Conservation (phyloP, 2,329 filamentous ascomycete genomes). For the Pezicula carpinea region DNA sequence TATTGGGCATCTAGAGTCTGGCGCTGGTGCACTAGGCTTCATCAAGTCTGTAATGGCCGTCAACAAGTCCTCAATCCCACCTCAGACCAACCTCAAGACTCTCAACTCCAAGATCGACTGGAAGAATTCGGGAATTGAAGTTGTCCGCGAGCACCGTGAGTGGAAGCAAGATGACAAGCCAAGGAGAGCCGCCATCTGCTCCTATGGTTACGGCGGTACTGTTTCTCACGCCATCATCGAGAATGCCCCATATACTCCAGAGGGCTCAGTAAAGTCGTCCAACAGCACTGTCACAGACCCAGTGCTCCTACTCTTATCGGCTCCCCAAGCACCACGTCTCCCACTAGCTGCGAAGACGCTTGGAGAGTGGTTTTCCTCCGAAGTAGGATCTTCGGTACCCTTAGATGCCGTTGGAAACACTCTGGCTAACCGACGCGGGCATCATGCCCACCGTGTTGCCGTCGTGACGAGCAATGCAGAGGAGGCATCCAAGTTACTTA, state of each 20-base stretch:
- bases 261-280: neutral
- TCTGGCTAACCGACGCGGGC: constrained; percentile 27
- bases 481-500: neutral
- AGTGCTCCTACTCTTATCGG: constrained; percentile 24
- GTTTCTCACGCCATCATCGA: constrained; percentile 32
- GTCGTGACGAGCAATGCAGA: constrained; percentile 17
- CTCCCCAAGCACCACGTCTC: constrained; percentile 29
- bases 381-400: no score
- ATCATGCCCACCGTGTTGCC: constrained; percentile 27
- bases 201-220: constrained; percentile 31
- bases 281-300: neutral
- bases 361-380: constrained; percentile 20
- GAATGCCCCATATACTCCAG: constrained; percentile 4
- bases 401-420: constrained; percentile 20
- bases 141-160: neutral
- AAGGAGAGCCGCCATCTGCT: constrained; percentile 22
- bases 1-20: constrained; percentile 4
- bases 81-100: neutral
- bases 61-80: neutral
- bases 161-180: neutral
- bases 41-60: constrained; percentile 5
- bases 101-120: neutral
- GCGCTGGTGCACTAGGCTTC: neutral
- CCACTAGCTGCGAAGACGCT: constrained; percentile 17
- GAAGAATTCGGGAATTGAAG: neutral